Conservation (phyloP, 257 asterid species). For the Salvia miltiorrhiza region DNA sequence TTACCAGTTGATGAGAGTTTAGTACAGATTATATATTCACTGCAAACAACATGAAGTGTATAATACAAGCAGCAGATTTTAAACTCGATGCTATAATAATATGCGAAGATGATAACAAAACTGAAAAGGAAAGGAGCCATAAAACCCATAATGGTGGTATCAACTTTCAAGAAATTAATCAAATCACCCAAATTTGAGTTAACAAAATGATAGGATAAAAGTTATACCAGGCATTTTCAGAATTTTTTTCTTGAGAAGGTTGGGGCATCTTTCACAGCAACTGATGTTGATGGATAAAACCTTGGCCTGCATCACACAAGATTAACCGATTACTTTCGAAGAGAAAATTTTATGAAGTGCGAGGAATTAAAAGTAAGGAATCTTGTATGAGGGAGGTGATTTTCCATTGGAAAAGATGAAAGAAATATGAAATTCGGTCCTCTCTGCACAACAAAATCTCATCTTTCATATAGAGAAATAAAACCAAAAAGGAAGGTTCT, state of each 20-base stretch:
- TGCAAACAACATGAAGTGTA: no score
- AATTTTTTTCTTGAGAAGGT: conserved; percentile 15
- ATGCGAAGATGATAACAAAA: no score
- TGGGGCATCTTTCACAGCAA: conserved; percentile 29
- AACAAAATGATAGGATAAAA: neutral
- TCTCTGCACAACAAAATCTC: neutral
- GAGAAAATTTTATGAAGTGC: neutral
- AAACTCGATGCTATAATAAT: no score
- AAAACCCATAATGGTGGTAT: no score
- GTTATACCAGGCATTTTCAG: conserved; percentile 24
- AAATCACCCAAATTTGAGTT: neutral
- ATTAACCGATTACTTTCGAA: neutral
- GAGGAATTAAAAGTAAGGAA: neutral
- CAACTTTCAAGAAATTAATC: neutral
- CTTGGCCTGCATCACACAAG: conserved; percentile 17
- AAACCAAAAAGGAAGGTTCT: no score
- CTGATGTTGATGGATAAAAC: conserved; percentile 22
- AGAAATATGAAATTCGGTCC: neutral
- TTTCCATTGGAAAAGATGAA: conserved; percentile 23
- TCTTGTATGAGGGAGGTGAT: conserved; percentile 5
- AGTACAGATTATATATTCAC: no score
- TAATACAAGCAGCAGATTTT: no score
- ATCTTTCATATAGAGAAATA: neutral
- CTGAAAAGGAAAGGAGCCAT: no score
- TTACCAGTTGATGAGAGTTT: no score